A percentile compares a stretch with the other conserved stretches of the same genome.
Evolutionary conservation across 768 basidiomycete species (phyloP).

Genomic region (Leccinum rimulosum): DNA sequence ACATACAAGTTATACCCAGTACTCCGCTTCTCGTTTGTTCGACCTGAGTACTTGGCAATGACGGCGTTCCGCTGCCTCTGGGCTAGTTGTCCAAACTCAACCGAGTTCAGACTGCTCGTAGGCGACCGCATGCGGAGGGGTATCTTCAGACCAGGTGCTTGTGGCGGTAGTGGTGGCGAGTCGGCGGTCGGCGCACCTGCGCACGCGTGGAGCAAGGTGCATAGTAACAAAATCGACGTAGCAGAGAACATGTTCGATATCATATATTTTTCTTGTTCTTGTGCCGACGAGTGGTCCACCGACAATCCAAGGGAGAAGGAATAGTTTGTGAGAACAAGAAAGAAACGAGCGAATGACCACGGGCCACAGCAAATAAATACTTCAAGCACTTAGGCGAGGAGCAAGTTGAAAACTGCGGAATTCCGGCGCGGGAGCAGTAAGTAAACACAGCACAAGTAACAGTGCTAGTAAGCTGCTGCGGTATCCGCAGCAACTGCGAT

Average conservation of each 20-base stretch:
- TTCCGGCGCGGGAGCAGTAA: neutral
- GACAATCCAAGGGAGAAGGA: neutral
- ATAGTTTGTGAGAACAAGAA: neutral
- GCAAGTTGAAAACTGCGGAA: constrained; percentile 5
- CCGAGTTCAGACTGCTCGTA: neutral
- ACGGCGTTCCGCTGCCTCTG: constrained; percentile 42
- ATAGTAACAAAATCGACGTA: constrained; percentile 13
- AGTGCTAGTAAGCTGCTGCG: neutral
- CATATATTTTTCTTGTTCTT: constrained; percentile 10
- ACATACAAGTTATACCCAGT: constrained; percentile 53
- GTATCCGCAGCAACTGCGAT: neutral
- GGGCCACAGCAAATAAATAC: constrained; percentile 2
- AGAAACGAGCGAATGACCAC: neutral
- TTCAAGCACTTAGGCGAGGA: neutral
- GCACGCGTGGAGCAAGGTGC: constrained; percentile 3
- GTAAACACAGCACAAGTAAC: too few species aligned
- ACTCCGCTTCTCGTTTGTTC: constrained; percentile 37
- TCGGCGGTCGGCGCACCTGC: constrained; percentile 16
- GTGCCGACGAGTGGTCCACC: neutral
- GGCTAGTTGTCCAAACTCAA: constrained; percentile 33
- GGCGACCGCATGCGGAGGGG: constrained; percentile 21
- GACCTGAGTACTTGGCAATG: constrained; percentile 46
- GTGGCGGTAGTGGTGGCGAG: neutral
- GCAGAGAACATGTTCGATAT: constrained; percentile 10
- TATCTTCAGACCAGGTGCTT: constrained; percentile 17